Conservation (phyloP, 108 stramenopile species). For the Conticribra weissflogii region DNA sequence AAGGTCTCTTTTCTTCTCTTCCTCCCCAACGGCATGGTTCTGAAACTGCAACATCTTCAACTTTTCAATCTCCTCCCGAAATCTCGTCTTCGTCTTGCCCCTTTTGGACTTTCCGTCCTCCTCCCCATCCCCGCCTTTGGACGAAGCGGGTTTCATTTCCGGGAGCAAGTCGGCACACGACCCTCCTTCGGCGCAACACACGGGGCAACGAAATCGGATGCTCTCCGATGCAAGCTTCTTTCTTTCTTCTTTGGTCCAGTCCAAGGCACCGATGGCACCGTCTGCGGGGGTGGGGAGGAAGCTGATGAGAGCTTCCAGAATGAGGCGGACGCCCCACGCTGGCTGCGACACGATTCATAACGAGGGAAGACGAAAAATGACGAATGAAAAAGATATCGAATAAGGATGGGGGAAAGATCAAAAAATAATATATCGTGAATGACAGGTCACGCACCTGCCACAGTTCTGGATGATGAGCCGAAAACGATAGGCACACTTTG, state of each 20-base stretch:
- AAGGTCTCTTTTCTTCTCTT: constrained; percentile 9
- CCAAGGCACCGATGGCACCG: constrained; percentile 96
- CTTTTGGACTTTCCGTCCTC: constrained; percentile 13
- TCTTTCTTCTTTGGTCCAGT: constrained; percentile 84
- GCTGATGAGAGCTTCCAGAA: constrained; percentile 95
- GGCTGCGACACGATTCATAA: constrained; percentile 35
- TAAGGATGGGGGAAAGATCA: constrained; percentile 51
- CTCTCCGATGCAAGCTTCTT: constrained; percentile 70
- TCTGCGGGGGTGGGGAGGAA: constrained; percentile 95
- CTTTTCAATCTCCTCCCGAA: constrained; percentile 81
- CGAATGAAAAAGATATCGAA: constrained; percentile 13
- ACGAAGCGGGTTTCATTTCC: constrained; percentile 30
- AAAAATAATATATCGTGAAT: too few species aligned
- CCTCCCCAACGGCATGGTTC: constrained; percentile 47
- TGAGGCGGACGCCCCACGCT: constrained; percentile 94
- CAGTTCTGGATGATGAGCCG: constrained; percentile 96
- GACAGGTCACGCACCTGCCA: constrained; percentile 62
- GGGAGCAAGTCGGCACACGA: constrained; percentile 59
- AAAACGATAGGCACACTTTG: constrained; percentile 96
- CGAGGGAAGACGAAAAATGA: too few species aligned
- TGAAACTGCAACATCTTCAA: constrained; percentile 68
- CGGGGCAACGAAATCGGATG: constrained; percentile 51
- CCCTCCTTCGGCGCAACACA: constrained; percentile 53
- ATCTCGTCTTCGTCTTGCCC: constrained; percentile 40
- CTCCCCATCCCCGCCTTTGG: constrained; percentile 10